Base-by-base conservation (phyloP, 768 basidiomycete genomes). In the Boletellus emodensis region DNA sequence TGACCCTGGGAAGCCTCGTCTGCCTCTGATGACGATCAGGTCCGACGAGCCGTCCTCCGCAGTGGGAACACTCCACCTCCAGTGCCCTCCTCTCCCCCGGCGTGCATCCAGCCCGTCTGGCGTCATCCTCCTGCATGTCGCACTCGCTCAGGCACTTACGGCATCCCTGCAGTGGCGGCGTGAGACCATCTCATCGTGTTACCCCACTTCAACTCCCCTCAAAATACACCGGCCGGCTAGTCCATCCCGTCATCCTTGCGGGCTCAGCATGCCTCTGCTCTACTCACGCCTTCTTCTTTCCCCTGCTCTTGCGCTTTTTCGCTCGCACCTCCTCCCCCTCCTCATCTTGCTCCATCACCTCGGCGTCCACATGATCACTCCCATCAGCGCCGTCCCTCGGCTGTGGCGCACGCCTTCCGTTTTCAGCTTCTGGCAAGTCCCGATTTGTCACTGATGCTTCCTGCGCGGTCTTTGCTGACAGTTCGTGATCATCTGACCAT, bases 401-500 rank as follows among this genome's bases (percentile, higher is more conserved):
- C 50, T 49, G 63, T 55, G 58, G 54, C 53, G 46, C 46, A 51
- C 46, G 40, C 40, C 40, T 40, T 42, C 65, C 61, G 10, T 61
- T 57, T 53, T 37, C 48, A 38, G 36, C 55, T 14, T 48, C 50
- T 33, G 53, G 49, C 46, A 60, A 51, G 35, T 5, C 56, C 51
- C 44, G 46, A 49, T 43, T 34, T 50, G 28, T 51, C 51, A 47
- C 46, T 38, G 36, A 3, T 18, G 9, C 55, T 49, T 57, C 56
- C 44, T 49, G 40, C 43, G 46, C 49, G 28, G 22, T 51, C 45
- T 63, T 55, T 57, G 46, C 10, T 33, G 54, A 54, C 63, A 62
- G 61, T 13, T 64, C 60, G 18, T 73, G 69, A 14, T 72, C 76
- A 67, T 92, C 90, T 45, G 71, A 75, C 87, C 87, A 94, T 14